A percentile compares a stretch with the other conserved stretches of the same genome.
These are phyloP conservation scores for Polyporus arcularius DNA, from an alignment of 768 basidiomycete genomes.

Conservation along the genomic window DNA sequence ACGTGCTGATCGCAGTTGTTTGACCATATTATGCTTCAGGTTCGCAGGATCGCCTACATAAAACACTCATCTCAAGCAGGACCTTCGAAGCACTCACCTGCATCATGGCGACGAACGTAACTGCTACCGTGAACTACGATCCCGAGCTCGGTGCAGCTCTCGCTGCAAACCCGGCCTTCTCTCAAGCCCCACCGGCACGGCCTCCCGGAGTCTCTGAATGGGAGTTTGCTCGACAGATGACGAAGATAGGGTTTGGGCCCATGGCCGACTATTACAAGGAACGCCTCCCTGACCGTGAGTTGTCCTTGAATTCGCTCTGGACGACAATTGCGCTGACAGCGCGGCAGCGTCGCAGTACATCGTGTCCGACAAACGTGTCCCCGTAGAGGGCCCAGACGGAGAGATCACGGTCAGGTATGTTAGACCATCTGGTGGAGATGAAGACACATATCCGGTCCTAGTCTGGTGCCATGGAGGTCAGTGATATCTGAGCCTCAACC, in stretches of 20 bases:
- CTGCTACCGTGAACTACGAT: background rate
- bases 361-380: background rate
- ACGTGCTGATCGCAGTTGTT: too few relatives aligned
- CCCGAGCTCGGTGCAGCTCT: background rate
- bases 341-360: conserved; percentile 2
- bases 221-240: background rate
- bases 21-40: too few relatives aligned
- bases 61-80: too few relatives aligned
- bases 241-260: background rate
- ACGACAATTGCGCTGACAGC: background rate
- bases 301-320: background rate
- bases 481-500: background rate
- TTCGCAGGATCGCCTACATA: too few relatives aligned
- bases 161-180: background rate
- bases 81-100: too few relatives aligned
- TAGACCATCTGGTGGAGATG: background rate
- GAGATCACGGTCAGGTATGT: background rate
- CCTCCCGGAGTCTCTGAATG: background rate
- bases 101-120: too few relatives aligned
- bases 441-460: background rate
- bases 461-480: conserved; percentile 2
- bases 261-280: background rate
- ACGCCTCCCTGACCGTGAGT: background rate
- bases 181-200: background rate
- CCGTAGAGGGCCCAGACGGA: background rate